phyloP scores from a whole-genome alignment of 1,139 yeast species.

The Geotrichum fermentans region DNA sequence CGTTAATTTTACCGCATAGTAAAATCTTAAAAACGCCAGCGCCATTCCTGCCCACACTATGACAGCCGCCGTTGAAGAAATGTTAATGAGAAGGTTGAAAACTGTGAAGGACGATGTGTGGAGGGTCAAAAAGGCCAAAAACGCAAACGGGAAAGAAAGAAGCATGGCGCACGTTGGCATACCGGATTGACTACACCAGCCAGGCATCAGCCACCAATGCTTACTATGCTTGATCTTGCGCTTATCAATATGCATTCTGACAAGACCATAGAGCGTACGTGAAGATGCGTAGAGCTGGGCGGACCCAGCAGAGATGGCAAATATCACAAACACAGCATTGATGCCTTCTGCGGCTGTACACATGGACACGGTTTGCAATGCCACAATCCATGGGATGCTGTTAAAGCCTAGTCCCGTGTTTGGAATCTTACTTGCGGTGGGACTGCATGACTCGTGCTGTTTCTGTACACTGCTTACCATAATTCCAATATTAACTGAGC shows the following conservation, averaged over 20 bases:
- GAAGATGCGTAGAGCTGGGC: constrained; percentile 76
- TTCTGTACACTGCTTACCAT: constrained; percentile 10
- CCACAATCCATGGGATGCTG: constrained; percentile 61
- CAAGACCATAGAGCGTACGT: constrained; percentile 69
- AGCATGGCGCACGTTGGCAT: constrained; percentile 70
- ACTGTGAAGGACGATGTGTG: constrained; percentile 57
- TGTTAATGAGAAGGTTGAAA: constrained; percentile 58
- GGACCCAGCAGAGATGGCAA: constrained; percentile 73
- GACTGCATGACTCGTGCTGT: constrained; percentile 11
- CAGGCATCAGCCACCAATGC: constrained; percentile 59
- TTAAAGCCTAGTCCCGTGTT: constrained; percentile 22
- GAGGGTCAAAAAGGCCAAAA: constrained; percentile 57
- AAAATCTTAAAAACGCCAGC: constrained; percentile 64
- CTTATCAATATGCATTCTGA: constrained; percentile 33
- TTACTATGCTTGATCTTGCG: constrained; percentile 44
- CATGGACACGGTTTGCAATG: constrained; percentile 62
- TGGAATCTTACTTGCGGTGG: background rate
- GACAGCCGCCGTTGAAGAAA: constrained; percentile 66
- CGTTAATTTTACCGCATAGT: constrained; percentile 51
- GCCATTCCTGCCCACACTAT: constrained; percentile 83
- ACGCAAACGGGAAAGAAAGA: constrained; percentile 56
- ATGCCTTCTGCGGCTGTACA: constrained; percentile 59
- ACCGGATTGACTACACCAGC: constrained; percentile 58
- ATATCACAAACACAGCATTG: constrained; percentile 64
- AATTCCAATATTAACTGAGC: constrained; percentile 2